Conservation (phyloP, 495 filamentous ascomycete species). For the Penicillium waksmanii region DNA sequence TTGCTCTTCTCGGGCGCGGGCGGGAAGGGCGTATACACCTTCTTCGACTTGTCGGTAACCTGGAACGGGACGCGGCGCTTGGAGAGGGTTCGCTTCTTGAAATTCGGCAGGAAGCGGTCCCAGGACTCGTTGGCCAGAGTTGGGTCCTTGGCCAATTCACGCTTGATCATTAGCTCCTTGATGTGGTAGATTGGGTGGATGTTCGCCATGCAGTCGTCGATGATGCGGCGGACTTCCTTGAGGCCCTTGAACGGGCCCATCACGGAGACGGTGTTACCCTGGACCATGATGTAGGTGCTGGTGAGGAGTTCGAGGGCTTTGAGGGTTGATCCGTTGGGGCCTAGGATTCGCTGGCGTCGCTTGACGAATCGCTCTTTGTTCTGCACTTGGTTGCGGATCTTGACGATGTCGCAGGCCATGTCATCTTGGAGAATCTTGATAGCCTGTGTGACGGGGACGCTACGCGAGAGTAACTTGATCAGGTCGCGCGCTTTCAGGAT, state of each 20-base stretch:
- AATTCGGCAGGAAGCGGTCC: conserved; percentile 96
- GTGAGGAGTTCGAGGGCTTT: conserved; percentile 97
- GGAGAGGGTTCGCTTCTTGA: conserved; percentile 92
- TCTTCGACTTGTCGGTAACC: conserved; percentile 92
- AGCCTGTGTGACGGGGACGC: conserved; percentile 85
- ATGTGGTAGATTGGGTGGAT: conserved; percentile 92
- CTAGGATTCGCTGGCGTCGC: conserved; percentile 87
- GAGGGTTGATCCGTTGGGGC: conserved; percentile 79
- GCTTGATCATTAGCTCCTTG: conserved; percentile 99
- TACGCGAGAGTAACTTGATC: conserved; percentile 88
- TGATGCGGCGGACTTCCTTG: conserved; percentile 86
- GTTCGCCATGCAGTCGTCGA: conserved; percentile 97
- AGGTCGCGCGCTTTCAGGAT: conserved; percentile 95
- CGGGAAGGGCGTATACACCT: conserved; percentile 83
- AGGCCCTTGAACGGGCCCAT: conserved; percentile 93
- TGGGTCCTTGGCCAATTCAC: conserved; percentile 95
- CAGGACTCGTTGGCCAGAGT: conserved; percentile 84
- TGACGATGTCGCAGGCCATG: conserved; percentile 89
- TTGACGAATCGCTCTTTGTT: conserved; percentile 99
- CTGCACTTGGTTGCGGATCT: conserved; percentile 83
- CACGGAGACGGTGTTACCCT: conserved; percentile 91
- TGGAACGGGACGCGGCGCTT: conserved; percentile 82
- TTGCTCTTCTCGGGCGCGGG: conserved; percentile 89
- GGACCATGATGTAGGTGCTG: conserved; percentile 89
- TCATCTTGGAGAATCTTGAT: conserved; percentile 93